phyloP scores from a whole-genome alignment of 176 grass and related monocot species.

The Paspalum notatum region DNA sequence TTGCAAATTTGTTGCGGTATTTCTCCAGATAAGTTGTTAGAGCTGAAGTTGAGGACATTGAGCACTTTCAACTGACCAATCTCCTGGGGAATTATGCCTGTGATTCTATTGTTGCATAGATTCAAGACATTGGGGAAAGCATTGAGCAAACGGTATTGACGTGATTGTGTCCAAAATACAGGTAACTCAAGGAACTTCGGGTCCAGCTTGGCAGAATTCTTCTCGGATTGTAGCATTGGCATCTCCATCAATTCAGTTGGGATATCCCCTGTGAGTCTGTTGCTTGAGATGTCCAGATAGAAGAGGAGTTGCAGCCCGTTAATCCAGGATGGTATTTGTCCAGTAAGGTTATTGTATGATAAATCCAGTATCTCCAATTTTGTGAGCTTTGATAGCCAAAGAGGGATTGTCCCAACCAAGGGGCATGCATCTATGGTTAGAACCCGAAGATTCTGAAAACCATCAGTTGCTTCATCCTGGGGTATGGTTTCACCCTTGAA shows the following conservation, averaged over 20 bases:
- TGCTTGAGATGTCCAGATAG: slow-evolving; percentile 66
- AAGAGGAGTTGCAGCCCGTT: slow-evolving; percentile 57
- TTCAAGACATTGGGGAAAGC: slow-evolving; percentile 56
- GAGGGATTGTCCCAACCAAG: slow-evolving; percentile 58
- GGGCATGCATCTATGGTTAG: slow-evolving; percentile 51
- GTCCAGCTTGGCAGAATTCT: slow-evolving; percentile 53
- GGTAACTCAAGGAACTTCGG: slow-evolving; percentile 65
- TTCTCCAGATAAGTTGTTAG: slow-evolving; percentile 63
- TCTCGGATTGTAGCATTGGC: slow-evolving; percentile 53
- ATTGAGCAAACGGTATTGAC: slow-evolving; percentile 65
- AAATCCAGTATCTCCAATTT: slow-evolving; percentile 73
- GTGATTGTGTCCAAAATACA: slow-evolving; percentile 50
- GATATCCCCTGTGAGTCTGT: slow-evolving; percentile 60
- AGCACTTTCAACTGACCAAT: slow-evolving; percentile 66
- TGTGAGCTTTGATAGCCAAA: slow-evolving; percentile 63
- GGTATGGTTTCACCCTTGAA: slow-evolving; percentile 64
- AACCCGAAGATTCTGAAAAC: slow-evolving; percentile 65
- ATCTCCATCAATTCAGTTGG: slow-evolving; percentile 56
- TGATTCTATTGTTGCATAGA: slow-evolving; percentile 55
- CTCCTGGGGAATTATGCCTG: slow-evolving; percentile 54
- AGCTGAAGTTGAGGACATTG: slow-evolving; percentile 50
- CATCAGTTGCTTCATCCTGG: slow-evolving; percentile 45
- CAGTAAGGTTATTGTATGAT: slow-evolving; percentile 60
- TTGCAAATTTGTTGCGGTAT: slow-evolving; percentile 59
- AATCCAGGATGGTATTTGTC: slow-evolving; percentile 70